Conservation (phyloP, 345 rosid genomes). For the Durio zibethinus region DNA sequence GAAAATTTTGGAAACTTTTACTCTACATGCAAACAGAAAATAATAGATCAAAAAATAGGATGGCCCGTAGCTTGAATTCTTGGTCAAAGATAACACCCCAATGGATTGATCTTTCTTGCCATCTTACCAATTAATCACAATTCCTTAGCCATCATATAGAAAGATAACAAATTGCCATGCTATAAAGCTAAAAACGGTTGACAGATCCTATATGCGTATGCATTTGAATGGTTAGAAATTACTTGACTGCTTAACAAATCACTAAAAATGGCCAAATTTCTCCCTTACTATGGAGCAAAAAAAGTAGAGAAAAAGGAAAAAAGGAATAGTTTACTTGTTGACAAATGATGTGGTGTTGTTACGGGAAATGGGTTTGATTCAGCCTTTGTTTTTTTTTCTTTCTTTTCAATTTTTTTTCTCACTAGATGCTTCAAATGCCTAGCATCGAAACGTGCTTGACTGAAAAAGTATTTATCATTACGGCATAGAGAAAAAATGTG, state of each 20-base stretch:
- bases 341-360: neutral
- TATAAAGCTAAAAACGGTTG: neutral
- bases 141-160: neutral
- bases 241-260: neutral
- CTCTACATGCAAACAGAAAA: neutral
- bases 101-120: neutral
- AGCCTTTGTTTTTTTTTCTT: neutral
- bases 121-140: neutral
- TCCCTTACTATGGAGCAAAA: neutral
- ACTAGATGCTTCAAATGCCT: neutral
- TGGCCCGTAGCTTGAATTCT: neutral
- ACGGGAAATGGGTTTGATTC: neutral
- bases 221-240: neutral
- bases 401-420: neutral
- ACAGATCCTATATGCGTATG: neutral
- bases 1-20: neutral
- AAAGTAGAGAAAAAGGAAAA: neutral
- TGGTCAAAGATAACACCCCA: conserved; percentile 10
- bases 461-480: neutral
- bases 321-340: neutral
- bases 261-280: neutral
- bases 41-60: neutral
- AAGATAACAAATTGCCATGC: neutral
- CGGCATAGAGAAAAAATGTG: conserved; percentile 17
- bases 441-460: conserved; percentile 36